Evolutionary conservation across 257 asterid genomes (phyloP).

Genomic region (Przewalskia tangutica): DNA sequence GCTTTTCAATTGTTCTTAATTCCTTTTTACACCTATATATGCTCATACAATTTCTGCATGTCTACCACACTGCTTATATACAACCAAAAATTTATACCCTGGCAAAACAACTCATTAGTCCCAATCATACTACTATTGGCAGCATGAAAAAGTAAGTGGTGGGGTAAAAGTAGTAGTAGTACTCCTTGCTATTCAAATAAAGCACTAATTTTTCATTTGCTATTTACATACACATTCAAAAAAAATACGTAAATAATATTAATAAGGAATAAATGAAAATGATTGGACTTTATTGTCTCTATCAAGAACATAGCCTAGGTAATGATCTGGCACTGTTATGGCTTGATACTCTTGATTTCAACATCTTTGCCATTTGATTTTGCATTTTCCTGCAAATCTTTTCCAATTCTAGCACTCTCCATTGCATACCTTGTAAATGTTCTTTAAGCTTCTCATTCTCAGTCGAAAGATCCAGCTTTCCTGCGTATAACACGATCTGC

Average conservation of each 20-base stretch:
- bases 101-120: background rate
- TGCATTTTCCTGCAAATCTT: conserved; percentile 70
- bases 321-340: conserved; percentile 43
- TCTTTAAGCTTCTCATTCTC: conserved; percentile 57
- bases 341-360: conserved; percentile 52
- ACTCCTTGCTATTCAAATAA: background rate
- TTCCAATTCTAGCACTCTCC: conserved; percentile 73
- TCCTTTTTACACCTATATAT: background rate
- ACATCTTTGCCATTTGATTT: conserved; percentile 56
- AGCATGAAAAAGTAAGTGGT: background rate
- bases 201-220: conserved; percentile 9
- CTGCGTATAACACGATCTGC: conserved; percentile 62
- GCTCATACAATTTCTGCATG: conserved; percentile 13
- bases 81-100: conserved; percentile 22
- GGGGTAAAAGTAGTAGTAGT: background rate
- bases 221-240: conserved; percentile 23
- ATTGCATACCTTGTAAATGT: conserved; percentile 84
- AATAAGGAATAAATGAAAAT: background rate
- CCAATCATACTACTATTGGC: background rate
- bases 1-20: conserved; percentile 2
- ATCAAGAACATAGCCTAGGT: conserved; percentile 69
- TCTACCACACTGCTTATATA: conserved; percentile 3
- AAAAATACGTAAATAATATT: background rate
- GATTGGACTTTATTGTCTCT: conserved; percentile 11
- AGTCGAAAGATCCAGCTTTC: conserved; percentile 42